phyloP scores from a whole-genome alignment of 352 stramenopile species.

The Paralagenidium karlingii region DNA sequence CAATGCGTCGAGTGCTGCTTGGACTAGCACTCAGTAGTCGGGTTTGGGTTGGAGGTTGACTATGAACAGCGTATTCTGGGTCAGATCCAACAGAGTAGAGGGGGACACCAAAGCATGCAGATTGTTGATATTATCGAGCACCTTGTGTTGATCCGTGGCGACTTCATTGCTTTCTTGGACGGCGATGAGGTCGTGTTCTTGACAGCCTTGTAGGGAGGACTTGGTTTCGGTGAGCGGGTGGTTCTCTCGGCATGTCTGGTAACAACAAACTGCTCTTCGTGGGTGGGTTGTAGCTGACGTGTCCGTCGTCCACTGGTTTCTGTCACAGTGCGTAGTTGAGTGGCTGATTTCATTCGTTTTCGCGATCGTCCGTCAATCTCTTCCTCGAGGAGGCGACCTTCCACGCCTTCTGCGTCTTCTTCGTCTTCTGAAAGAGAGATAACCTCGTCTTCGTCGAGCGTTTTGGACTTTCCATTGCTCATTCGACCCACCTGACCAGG shows the following conservation, averaged over 20 bases:
- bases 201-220: conserved; percentile 6
- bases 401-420: neutral
- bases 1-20: too few relatives aligned
- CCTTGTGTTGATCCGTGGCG: too few relatives aligned
- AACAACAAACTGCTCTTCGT: neutral
- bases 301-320: neutral
- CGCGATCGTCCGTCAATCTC: conserved; percentile 7
- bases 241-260: neutral
- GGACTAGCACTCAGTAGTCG: too few relatives aligned
- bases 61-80: too few relatives aligned
- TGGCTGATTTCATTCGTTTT: conserved; percentile 4
- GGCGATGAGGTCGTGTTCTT: conserved; percentile 1
- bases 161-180: neutral
- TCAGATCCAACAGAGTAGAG: too few relatives aligned
- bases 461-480: neutral
- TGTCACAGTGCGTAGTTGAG: neutral
- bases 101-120: too few relatives aligned
- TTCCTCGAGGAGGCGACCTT: too few relatives aligned
- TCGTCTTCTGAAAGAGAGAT: neutral
- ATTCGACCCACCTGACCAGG: neutral
- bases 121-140: too few relatives aligned
- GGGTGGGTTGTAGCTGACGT: too few relatives aligned
- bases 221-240: neutral
- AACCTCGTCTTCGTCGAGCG: conserved; percentile 1
- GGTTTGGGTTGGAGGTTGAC: too few relatives aligned